Conservation (phyloP, 169 alveolate genomes). For the Cystoisospora suis region DNA sequence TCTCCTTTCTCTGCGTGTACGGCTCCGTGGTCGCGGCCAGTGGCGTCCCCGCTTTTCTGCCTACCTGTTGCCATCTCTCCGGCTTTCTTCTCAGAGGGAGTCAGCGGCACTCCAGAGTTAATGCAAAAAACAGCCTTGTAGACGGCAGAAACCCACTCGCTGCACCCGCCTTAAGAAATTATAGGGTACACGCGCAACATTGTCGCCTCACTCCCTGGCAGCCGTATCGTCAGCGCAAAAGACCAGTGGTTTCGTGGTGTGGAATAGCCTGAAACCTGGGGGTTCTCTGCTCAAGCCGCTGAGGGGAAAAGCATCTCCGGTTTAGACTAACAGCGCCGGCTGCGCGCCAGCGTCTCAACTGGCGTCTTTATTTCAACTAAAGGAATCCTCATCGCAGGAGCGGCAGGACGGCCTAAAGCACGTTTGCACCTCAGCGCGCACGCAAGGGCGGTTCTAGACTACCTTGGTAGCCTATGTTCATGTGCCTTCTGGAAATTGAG, state of each 20-base stretch:
- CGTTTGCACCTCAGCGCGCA: too few species aligned
- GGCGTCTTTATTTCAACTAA: slow-evolving; percentile 30
- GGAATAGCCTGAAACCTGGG: slow-evolving; percentile 47
- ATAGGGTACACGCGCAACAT: background rate
- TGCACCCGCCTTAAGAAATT: background rate
- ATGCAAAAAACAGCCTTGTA: slow-evolving; percentile 48
- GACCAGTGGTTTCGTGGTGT: background rate
- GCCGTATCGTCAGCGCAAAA: slow-evolving; percentile 18
- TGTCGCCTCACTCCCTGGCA: background rate
- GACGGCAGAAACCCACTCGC: slow-evolving; percentile 12
- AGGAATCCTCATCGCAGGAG: slow-evolving; percentile 9
- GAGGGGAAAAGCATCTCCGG: background rate
- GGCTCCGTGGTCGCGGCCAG: too few species aligned
- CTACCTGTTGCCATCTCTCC: too few species aligned
- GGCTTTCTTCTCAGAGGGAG: background rate
- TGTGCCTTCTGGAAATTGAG: background rate
- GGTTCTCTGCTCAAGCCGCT: background rate
- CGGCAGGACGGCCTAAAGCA: background rate
- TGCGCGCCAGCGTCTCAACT: background rate
- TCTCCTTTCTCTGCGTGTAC: background rate
- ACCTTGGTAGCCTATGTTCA: slow-evolving; percentile 5
- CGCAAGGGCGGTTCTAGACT: too few species aligned
- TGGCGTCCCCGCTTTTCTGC: too few species aligned
- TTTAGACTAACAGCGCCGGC: slow-evolving; percentile 10
- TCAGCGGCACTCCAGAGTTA: slow-evolving; percentile 5